Evolutionary conservation across 2,329 filamentous ascomycete genomes (phyloP), one percentile per base, ranked within the genome.

Genomic region (Aspergillus candidus): DNA sequence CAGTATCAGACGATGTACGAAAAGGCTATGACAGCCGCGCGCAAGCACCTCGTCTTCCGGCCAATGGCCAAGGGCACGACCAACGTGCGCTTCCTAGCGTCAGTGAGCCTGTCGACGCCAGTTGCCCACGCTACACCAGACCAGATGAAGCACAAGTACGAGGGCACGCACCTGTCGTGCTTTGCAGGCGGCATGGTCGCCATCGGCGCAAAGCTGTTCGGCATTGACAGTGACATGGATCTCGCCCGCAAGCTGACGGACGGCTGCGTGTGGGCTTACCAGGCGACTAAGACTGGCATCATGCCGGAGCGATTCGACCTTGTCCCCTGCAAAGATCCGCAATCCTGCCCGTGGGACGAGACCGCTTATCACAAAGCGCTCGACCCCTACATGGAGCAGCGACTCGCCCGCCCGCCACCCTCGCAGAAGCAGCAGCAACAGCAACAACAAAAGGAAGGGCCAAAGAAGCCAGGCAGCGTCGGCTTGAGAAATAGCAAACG

Each of bases 111-210:
- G 34, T 47, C 59, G 11, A 55, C 53, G 17, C 48, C 57, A 10
- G 46, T 55, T 10, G 48, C 57, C 18, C 49, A 54, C 27, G 41
- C 43, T 5, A 41, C 46, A 4, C 38, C 53, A 11, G 32, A 44
- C 11, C 14, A 45, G 15, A 14, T 49, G 6, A 42, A 49, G n/a
- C 62, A 78, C 5, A 63, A 71, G 10, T 72, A 78, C 11, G 72
- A 80, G 51, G 71, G 74, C 18, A 73, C 78, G 40, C 79, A 83
- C 59, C 68, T 82, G 11, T 71, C 69, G 17, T 83, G 79, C 63
- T 82, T 79, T 55, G 70, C 75, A 0, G 79, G 79, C 10, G 79
- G 78, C 41, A 82, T 82, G 78, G 76, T 80, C 47, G 79, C 74
- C 0, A 61, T 83, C 0, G 79, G 78, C 22, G 74, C 78, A 35